These are phyloP conservation scores for Solanum habrochaites DNA, from an alignment of 257 asterid species.

Conservation along the genomic window DNA sequence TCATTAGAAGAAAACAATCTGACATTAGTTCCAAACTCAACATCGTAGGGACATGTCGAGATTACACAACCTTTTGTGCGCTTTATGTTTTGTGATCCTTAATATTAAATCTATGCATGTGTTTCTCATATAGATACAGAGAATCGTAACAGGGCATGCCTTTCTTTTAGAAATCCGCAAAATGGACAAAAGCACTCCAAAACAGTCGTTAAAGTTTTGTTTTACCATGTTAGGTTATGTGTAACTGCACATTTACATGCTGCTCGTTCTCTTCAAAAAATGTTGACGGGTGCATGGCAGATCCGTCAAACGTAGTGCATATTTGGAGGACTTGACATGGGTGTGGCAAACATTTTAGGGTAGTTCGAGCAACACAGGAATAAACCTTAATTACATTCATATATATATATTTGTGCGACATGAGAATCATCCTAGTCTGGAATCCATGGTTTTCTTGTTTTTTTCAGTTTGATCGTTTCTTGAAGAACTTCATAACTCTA, in stretches of 20 bases:
- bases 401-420: neutral
- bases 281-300: neutral
- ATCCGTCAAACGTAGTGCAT: neutral
- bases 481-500: neutral
- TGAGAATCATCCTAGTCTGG: neutral
- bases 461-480: neutral
- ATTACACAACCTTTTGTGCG: neutral
- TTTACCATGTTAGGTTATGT: neutral
- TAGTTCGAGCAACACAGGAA: neutral
- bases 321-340: neutral
- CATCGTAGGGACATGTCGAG: neutral
- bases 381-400: neutral
- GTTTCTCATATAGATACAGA: neutral
- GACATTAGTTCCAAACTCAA: neutral
- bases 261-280: neutral
- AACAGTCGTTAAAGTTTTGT: neutral
- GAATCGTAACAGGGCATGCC: neutral
- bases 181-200: neutral
- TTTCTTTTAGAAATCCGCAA: neutral
- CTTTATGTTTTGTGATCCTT: neutral
- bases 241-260: neutral
- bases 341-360: neutral
- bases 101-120: neutral
- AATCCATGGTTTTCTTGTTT: neutral
- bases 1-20: neutral